Evolutionary conservation across 2,329 filamentous ascomycete genomes (phyloP).

Genomic region (Alternaria tenuissima): DNA sequence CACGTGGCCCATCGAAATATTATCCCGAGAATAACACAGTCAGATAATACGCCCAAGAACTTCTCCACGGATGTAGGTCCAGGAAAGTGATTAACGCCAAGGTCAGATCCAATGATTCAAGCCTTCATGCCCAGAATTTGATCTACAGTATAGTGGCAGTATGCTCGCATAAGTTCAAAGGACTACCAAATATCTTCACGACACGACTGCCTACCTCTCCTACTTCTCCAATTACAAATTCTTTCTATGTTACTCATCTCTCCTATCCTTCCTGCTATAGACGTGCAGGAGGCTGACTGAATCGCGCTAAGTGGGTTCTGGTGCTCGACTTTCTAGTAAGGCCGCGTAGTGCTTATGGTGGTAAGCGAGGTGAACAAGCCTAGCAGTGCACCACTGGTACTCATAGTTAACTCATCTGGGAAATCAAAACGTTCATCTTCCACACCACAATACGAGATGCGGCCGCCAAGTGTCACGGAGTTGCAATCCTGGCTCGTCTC

Average conservation of each 20-base stretch:
- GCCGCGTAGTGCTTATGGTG: not conserved
- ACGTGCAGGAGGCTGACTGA: not conserved
- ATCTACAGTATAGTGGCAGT: not conserved
- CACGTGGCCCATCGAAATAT: not conserved
- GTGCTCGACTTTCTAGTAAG: not conserved
- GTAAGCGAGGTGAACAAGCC: not conserved
- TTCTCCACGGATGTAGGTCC: not conserved
- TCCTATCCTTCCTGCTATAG: not conserved
- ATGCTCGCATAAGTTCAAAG: not conserved
- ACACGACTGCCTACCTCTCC: accelerated
- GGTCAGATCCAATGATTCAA: not conserved
- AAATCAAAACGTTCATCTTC: not conserved
- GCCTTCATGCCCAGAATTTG: not conserved
- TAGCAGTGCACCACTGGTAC: not conserved
- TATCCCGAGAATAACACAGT: not conserved
- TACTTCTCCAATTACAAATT: not conserved
- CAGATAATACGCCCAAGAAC: not conserved
- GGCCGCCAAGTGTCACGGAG: not conserved
- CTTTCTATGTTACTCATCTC: not conserved
- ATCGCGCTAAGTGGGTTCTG: not conserved
- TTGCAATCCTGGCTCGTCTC: not conserved
- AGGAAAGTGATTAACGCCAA: not conserved
- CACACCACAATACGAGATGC: not conserved
- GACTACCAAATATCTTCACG: too few relatives aligned
- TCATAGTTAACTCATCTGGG: not conserved